These are phyloP conservation scores for Cyclospora cayetanensis DNA, from an alignment of 169 alveolate genomes.

Conservation along the genomic window DNA sequence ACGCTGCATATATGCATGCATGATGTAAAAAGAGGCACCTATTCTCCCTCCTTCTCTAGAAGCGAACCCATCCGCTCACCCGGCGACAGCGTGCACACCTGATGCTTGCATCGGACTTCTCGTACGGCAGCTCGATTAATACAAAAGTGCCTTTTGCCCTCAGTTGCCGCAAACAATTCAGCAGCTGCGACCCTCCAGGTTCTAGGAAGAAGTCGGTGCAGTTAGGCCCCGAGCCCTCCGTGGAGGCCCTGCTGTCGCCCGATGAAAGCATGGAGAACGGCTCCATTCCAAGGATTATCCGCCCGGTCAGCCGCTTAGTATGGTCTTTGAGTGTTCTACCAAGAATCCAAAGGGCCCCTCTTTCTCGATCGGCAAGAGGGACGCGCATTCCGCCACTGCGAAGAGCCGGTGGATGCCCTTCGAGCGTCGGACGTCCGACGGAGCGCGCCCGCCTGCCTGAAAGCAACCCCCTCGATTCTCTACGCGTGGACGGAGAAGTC, in stretches of 20 bases:
- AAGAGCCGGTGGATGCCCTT: neutral
- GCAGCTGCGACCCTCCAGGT: conserved; percentile 12
- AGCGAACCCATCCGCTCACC: too few species aligned
- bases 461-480: neutral
- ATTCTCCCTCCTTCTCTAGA: too few species aligned
- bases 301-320: neutral
- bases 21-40: too few species aligned
- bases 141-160: conserved; percentile 18
- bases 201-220: conserved; percentile 48
- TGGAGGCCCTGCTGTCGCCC: neutral
- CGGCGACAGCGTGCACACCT: neutral
- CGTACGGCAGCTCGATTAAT: conserved; percentile 11
- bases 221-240: neutral
- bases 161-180: neutral
- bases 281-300: neutral
- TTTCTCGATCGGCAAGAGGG: conserved; percentile 24
- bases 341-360: neutral
- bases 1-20: too few species aligned
- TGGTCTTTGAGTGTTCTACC: conserved; percentile 4
- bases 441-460: too few species aligned
- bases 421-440: too few species aligned
- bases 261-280: neutral
- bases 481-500: neutral
- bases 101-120: neutral
- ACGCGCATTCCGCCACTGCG: conserved; percentile 25